Base-by-base conservation (phyloP, 768 basidiomycete species). In the Amanita rimosa region DNA sequence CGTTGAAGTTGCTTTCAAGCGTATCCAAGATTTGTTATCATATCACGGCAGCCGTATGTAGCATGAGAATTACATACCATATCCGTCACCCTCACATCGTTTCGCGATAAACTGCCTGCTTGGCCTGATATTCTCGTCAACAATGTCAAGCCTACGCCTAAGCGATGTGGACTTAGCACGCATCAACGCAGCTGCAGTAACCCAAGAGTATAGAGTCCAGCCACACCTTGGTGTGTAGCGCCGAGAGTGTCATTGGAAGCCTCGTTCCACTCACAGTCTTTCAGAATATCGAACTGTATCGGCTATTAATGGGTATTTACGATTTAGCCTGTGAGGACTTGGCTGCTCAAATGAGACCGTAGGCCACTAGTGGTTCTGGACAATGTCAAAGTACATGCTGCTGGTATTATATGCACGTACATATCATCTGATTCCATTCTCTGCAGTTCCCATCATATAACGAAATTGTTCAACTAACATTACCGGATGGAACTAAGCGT, bases 231-330 rank as follows among this genome's bases (percentile, higher is more conserved):
- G 90, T 91, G 62, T 56, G 76, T 67, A 56, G 51, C 8, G 16
- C 35, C 52, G 41, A 9, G 6, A n/a, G n/a, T n/a, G 39, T 37
- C 50, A 41, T 10, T 52, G 49, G 49, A 57, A 52, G 43, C 37
- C 14, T 34, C 11, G 16, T 46, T 50, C 33, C 6, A 43, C 42
- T 37, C 22, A 50, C 31, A 33, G 16, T 31, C 37, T 14, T 16
- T 24, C 62, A 94, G 93, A 97, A 67, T 97, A 97, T 70, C 79
- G 91, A 54, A 97, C 94, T n/a, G 96, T 99, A 45, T 92, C 93
- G 59, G 95, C 93, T 53, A 86, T 98, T 68, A 98, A 98, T 60
- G 96, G 95, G 93, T 88, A 22, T 26, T 44, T 37, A 35, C 24
- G 21, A 48, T 50, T 54, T 44, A 36, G 45, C 3, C 11, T 22